A percentile compares a stretch with the other conserved stretches of the same genome.
Conservation (phyloP, 106 monocot species). For the Gastrodia elata region DNA sequence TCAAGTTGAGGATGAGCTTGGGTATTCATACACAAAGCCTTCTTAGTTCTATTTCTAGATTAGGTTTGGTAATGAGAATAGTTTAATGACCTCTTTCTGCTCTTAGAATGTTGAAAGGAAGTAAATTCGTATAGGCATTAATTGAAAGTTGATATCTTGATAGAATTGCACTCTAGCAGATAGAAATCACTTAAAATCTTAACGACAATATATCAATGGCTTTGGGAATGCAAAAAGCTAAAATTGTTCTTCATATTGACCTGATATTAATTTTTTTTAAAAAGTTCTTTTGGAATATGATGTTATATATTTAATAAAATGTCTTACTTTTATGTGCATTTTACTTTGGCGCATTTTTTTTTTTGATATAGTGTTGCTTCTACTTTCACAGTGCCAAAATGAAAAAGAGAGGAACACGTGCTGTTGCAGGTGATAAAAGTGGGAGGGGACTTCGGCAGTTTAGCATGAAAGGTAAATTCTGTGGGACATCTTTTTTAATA, state of each 20-base stretch:
- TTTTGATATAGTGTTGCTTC: background rate
- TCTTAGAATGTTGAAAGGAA: background rate
- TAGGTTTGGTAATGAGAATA: background rate
- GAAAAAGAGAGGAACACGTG: slow-evolving; percentile 85
- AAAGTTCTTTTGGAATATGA: background rate
- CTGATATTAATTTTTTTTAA: background rate
- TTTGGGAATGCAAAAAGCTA: background rate
- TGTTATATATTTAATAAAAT: background rate
- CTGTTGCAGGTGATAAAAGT: slow-evolving; percentile 78
- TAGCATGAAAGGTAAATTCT: slow-evolving; percentile 67
- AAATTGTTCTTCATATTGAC: too few species aligned
- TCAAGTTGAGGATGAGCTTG: background rate
- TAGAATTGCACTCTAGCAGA: background rate
- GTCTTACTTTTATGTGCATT: background rate
- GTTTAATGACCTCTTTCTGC: background rate
- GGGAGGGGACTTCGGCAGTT: slow-evolving; percentile 80
- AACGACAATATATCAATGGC: background rate
- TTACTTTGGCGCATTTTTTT: background rate
- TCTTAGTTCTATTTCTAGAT: background rate
- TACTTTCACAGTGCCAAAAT: slow-evolving; percentile 47
- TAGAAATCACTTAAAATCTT: background rate
- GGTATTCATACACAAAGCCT: too few species aligned
- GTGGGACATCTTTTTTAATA: background rate
- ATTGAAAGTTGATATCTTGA: background rate
- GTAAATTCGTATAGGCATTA: background rate